phyloP scores from a whole-genome alignment of 208 protist species.

The Crithidia fasciculata region DNA sequence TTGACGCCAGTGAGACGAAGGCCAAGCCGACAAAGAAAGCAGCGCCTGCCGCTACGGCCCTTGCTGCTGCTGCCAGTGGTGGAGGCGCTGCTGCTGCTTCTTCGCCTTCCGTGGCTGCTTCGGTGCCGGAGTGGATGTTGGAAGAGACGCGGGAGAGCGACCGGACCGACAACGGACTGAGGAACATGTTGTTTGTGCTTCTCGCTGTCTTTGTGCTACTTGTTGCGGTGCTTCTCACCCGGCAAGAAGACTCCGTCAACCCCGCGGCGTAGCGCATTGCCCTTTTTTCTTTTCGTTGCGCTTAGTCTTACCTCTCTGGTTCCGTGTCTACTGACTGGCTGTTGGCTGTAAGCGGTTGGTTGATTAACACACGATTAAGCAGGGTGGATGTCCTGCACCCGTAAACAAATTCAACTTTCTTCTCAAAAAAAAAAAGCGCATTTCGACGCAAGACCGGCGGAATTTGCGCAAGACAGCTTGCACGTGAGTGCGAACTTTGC shows the following conservation, averaged over 20 bases:
- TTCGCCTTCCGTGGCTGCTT: neutral
- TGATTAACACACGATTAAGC: neutral
- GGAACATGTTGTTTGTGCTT: conserved; percentile 45
- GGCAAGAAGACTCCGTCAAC: neutral
- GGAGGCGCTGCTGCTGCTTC: conserved; percentile 20
- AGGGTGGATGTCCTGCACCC: neutral
- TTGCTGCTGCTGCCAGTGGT: neutral
- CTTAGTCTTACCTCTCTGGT: neutral
- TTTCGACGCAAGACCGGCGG: too few species aligned
- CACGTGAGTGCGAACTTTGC: too few species aligned
- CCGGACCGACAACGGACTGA: conserved; percentile 13
- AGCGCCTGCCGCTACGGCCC: neutral
- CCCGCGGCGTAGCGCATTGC: neutral
- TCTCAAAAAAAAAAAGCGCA: too few species aligned
- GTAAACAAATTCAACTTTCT: neutral
- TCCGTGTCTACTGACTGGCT: too few species aligned
- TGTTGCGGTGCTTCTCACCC: conserved; percentile 22
- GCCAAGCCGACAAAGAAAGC: neutral
- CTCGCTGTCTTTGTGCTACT: conserved; percentile 35
- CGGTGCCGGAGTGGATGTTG: conserved; percentile 18
- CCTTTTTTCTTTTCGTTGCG: neutral
- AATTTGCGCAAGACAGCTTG: too few species aligned
- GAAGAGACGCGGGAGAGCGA: neutral
- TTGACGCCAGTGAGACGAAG: neutral
- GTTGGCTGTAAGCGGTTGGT: neutral